Base-by-base conservation (phyloP, 1,139 yeast genomes). In the Candida neerlandica region DNA sequence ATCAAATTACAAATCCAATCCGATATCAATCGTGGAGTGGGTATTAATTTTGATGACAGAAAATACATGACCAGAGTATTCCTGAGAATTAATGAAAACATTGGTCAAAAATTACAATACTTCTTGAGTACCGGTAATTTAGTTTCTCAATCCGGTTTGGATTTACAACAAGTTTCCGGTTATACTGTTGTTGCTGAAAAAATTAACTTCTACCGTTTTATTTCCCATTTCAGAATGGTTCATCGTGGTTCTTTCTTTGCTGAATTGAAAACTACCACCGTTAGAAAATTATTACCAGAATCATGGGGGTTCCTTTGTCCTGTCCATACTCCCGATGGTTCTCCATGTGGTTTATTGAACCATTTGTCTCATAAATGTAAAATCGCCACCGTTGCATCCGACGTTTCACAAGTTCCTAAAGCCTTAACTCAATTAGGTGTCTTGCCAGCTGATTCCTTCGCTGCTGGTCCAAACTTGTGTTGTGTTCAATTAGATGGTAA, bases 211-310 rank as follows among this genome's bases (percentile, higher is more conserved):
- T 89, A 95, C 70, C 88, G 99, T 67, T 94, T 94, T 74, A 86
- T 94, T 57, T 84, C 98, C 18, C 99, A 94, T 77, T 94, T 94
- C 80, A 79, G 99, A 74, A 94, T 94, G 99, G 99, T 94, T 46
- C 99, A 94, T 72, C 87, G 99, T 83, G 99, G 99, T 70, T 90
- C 98, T 57, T 94, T 94, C 85, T 94, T 94, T 69, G 98, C 99
- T 41, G 97, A 94, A 71, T 81, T 94, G 71, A 94, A 95, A 68
- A 94, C 99, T 37, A 95, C 99, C 26, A 88, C 99, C 0, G 99
- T 94, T 47, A 85, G 99, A 77, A 94, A 94, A 69, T 78, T 94
- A 63, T 79, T 94, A 52, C 99, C 99, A 0, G 99, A 94, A 71
- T 89, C 97, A 1, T 94, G 99, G 99, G 98, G 98, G 5, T 95